Conservation (phyloP, 2,329 filamentous ascomycete genomes). For the Penicillium expansum region DNA sequence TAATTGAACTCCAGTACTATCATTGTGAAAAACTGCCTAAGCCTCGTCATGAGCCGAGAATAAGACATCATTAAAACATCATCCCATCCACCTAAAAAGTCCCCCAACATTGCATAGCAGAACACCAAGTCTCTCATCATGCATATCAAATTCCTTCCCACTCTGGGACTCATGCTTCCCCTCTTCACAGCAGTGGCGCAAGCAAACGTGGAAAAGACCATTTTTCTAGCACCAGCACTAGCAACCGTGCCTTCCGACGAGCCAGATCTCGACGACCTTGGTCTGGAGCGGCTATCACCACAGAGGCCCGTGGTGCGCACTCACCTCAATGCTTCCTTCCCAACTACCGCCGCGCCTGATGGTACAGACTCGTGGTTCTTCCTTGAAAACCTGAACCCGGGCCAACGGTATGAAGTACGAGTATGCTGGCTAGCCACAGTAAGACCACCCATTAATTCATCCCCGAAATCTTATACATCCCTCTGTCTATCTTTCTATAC, state of each 20-base stretch:
- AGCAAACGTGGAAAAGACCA: conserved; percentile 87
- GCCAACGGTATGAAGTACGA: conserved; percentile 82
- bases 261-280: conserved; percentile 59
- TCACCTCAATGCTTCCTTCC: conserved; percentile 66
- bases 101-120: background rate
- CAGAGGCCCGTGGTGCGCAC: conserved; percentile 57
- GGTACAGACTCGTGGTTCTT: conserved; percentile 75
- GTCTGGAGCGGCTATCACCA: conserved; percentile 64
- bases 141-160: conserved; percentile 11
- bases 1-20: background rate
- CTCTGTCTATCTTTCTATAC: background rate
- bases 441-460: conserved; percentile 38
- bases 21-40: background rate
- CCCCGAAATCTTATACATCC: background rate
- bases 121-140: conserved; percentile 2
- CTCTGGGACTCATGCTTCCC: conserved; percentile 16
- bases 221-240: conserved; percentile 72
- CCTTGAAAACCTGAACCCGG: conserved; percentile 65
- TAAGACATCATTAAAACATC: conserved; percentile 1
- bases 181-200: conserved; percentile 15
- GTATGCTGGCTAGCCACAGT: conserved; percentile 93
- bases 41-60: background rate
- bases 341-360: conserved; percentile 50
- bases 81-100: background rate
- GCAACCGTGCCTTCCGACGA: conserved; percentile 56